These are phyloP conservation scores for Solanum dulcamara DNA, from an alignment of 257 asterid species.

Conservation along the genomic window DNA sequence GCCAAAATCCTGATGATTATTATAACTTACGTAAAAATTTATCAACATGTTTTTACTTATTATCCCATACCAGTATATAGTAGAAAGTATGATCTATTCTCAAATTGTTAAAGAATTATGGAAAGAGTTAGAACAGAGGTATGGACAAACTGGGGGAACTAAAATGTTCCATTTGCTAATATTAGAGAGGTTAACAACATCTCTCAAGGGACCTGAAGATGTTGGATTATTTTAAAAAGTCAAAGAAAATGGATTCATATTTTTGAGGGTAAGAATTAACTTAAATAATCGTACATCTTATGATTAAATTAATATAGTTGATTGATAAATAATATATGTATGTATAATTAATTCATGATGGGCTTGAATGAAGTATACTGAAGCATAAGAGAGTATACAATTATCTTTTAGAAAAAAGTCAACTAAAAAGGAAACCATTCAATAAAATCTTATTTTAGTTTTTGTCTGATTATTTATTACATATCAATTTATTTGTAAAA, in stretches of 20 bases:
- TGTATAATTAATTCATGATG: no score
- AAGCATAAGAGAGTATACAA: no score
- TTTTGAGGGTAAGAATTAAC: background rate
- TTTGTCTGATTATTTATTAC: no score
- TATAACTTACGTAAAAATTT: background rate
- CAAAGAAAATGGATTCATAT: no score
- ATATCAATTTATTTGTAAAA: no score
- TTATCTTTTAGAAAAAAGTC: no score
- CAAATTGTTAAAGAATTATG: background rate
- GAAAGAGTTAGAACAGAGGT: background rate
- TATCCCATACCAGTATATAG: background rate
- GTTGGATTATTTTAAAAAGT: background rate
- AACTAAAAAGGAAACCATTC: no score
- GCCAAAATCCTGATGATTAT: background rate
- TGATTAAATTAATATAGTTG: background rate
- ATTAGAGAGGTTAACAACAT: background rate
- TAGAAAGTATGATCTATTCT: background rate
- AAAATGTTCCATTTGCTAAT: background rate
- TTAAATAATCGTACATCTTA: background rate
- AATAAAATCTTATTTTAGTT: no score
- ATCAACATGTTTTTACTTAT: background rate
- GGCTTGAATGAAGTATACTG: no score
- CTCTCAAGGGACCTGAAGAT: background rate
- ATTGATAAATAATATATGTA: background rate
- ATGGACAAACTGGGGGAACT: background rate